Base-by-base conservation (phyloP, 2,329 filamentous ascomycete species). In the Neofusicoccum kwambonambiense region DNA sequence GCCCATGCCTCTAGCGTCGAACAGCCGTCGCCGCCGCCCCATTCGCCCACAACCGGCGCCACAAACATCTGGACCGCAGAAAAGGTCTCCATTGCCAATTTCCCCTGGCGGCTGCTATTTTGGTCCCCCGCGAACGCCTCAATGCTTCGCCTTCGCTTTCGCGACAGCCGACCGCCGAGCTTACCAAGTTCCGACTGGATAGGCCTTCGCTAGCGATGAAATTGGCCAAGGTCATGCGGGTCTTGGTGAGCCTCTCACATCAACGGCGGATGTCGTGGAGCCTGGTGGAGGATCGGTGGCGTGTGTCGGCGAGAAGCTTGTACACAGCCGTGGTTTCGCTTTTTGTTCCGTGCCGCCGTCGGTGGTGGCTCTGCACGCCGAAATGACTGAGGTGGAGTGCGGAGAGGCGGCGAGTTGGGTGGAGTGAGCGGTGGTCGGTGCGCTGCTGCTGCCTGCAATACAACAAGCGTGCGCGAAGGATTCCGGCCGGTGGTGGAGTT, bases 401-500 rank as follows among this genome's bases (percentile, higher is more conserved):
- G 56, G 27, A 60, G 31, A 45, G 56, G 37, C 3, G 8, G 37
- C n/a, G 35, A 15, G 39, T 34, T 22, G 12, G 4, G 15, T 27
- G 35, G 34, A 7, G 34, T 19, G 35, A 7, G 27, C 27, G 27
- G 52, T 44, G 52, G 41, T 45, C 34, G 4, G 54, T 58, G 54
- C 54, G 39, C 22, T 31, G 19, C 39, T 44, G 54, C 39, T 60
- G 56, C 56, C 56, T 58, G 22, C 37, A 6, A 22, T 22, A 12
- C n/a, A 22, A 13, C 54, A 45, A 34, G 41, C 54, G 54, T 22
- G 54, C 54, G 41, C 56, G 56, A 60, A 60, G 56, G 56, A 60
- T 60, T 45, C 19, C 27, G 17, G 15, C 54, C 27, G 54, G 22
- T 51, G 49, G 12, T 31, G 27, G 27, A 42, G 39, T 13, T 11